Base-by-base conservation (phyloP, 2,329 filamentous ascomycete species). In the Colletotrichum tanaceti region DNA sequence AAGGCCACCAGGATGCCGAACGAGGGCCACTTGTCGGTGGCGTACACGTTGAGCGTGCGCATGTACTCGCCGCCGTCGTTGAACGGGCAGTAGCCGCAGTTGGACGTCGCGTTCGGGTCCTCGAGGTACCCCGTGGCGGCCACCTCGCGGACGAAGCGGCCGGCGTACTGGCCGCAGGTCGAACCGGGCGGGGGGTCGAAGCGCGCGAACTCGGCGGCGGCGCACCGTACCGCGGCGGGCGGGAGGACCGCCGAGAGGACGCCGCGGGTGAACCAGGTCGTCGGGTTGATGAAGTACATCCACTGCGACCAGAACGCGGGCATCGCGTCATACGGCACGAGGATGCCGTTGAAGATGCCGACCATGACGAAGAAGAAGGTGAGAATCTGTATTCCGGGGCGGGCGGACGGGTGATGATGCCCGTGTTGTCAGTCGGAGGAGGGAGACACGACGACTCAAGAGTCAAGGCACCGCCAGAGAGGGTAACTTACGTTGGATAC, bases 331-430 rank as follows among this genome's bases (percentile, higher is more conserved):
- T 80, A 81, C 0, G 78, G 80, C 2, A 79, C 77, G 1, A 82
- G 73, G 22, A 94, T 89, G 72, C 92, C 92, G 80, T 93, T 94
- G 84, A 94, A 94, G 28, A 93, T 79, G 47, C 85, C 86, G 74
- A 92, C 90, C 82, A 93, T 89, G 77, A 94, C 89, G 80, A 94
- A 92, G 85, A 94, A 93, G 82, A 94, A 93, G 0, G 92, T 92
- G 5, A 93, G 82, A 24, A 90, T 80, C 81, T 84, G 60, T 49
- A 24, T 4, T 35, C n/a, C n/a, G n/a, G n/a, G n/a, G n/a, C n/a
- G n/a, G n/a, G n/a, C n/a, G 32, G 6, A 6, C 28, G 1, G 28
- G 28, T 28, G 28, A 28, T 28, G 28, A 7, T 28, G 22, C n/a
- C n/a, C n/a, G n/a, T n/a, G n/a, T n/a, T 7, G n/a, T 39, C 11